phyloP scores from a whole-genome alignment of 208 protist species.

The Perkinsela sp. region DNA sequence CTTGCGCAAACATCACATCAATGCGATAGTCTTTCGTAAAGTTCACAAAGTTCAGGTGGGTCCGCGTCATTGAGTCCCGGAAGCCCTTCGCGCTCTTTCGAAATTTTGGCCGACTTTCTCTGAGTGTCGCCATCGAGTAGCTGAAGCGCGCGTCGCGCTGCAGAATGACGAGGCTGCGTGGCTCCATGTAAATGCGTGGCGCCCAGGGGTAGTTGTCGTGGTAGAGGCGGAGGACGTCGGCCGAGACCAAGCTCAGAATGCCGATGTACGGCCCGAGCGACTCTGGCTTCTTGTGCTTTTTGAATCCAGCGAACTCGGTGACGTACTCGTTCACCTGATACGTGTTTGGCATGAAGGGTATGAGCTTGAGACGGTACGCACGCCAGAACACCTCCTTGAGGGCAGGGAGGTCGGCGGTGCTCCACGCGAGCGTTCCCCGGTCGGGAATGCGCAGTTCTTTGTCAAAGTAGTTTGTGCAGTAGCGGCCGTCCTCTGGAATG shows the following conservation, averaged over 20 bases:
- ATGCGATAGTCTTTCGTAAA: slow-evolving; percentile 63
- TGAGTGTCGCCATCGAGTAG: slow-evolving; percentile 55
- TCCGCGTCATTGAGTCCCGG: not conserved
- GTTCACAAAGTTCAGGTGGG: not conserved
- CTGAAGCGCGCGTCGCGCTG: slow-evolving; percentile 34
- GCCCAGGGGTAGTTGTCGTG: slow-evolving; percentile 48
- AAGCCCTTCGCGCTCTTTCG: slow-evolving; percentile 50
- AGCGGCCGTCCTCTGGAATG: slow-evolving; percentile 45
- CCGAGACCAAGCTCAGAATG: slow-evolving; percentile 48
- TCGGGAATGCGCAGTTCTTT: slow-evolving; percentile 30
- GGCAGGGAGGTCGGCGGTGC: slow-evolving; percentile 18
- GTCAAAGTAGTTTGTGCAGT: slow-evolving; percentile 63
- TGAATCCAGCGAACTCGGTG: slow-evolving; percentile 53
- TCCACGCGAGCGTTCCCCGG: slow-evolving; percentile 49
- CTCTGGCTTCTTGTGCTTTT: slow-evolving; percentile 34
- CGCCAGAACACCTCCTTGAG: slow-evolving; percentile 30
- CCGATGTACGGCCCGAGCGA: slow-evolving; percentile 48
- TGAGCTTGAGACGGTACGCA: slow-evolving; percentile 41
- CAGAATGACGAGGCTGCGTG: slow-evolving; percentile 44
- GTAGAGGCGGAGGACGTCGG: slow-evolving; percentile 38
- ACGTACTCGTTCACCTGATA: slow-evolving; percentile 62
- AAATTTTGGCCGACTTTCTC: slow-evolving; percentile 45
- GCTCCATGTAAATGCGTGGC: slow-evolving; percentile 33
- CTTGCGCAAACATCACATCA: slow-evolving; percentile 52
- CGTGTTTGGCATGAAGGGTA: slow-evolving; percentile 42